Evolutionary conservation across 2,329 filamentous ascomycete genomes (phyloP), one percentile per base, ranked within the genome.

Genomic region (Aspergillus cejpii): DNA sequence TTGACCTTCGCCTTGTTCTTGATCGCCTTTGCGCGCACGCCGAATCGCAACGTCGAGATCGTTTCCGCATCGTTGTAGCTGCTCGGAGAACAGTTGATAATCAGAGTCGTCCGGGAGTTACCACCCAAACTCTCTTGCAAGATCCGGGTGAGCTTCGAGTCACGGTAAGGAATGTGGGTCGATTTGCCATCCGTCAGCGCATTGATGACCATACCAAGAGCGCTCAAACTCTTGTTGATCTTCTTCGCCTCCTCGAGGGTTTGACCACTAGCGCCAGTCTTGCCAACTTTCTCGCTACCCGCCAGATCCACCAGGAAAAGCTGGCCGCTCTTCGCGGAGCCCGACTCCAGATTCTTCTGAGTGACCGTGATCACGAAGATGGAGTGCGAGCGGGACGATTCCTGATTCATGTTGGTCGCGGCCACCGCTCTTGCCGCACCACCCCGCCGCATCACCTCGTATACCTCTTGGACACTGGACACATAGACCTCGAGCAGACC

Each of bases 1-100:
- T 98, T 98, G 78, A 98, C 85, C 84, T 97, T 98, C 69, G 92
- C 92, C 78, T 97, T 97, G 76, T 97, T 97, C 84, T 97, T 96
- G 75, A 98, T 98, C 0, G 88, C 87, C 75, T 98, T 98, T 46
- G 92, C 92, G 65, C 92, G 79, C 70, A 92, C 94, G 74, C 92
- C 92, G 64, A 97, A 98, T 37, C 90, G 81, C 49, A 98, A 72
- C 1, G 92, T 98, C 54, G 89, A 85, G 39, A 97, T 72, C 0
- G 92, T 97, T 73, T 98, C 92, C 43, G 84, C 81, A 71, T 96
- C 91, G 74, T 98, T 97, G 74, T 97, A 97, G 64, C 88, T 95
- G 72, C 87, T 94, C 1, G 92, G 92, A n/a, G 92, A 97, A 67
- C 90, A 96, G 69, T 97, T 97, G 75, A 98, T 94, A 61, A 98